These are phyloP conservation scores for Quercus tomentella DNA, from an alignment of 331 rosid genomes.

Conservation along the genomic window DNA sequence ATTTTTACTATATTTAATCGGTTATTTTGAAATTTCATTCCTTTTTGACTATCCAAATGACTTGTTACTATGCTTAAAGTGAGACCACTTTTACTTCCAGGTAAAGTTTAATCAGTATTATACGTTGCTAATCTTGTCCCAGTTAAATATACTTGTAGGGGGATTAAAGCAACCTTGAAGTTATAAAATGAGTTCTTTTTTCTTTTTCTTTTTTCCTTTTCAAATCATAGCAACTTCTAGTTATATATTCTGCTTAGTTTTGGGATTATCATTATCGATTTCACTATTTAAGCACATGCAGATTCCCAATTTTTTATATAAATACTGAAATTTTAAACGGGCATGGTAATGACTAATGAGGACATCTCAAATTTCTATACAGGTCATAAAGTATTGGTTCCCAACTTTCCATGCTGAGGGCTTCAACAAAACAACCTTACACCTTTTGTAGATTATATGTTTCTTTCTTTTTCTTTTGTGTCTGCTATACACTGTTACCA, in stretches of 20 bases:
- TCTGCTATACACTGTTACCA: background rate
- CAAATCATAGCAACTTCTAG: background rate
- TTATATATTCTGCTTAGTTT: background rate
- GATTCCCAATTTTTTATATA: background rate
- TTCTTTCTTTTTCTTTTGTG: background rate
- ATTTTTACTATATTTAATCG: background rate
- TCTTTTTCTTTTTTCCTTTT: too few species aligned
- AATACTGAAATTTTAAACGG: background rate
- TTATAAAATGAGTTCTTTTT: background rate
- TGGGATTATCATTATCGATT: background rate
- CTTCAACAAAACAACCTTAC: background rate
- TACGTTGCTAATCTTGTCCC: background rate
- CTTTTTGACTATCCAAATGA: slow-evolving; percentile 4
- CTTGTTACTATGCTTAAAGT: background rate
- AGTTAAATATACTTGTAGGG: background rate
- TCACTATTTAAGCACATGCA: background rate
- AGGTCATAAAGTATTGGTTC: background rate
- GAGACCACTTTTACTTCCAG: background rate
- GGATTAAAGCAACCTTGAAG: background rate
- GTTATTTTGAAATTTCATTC: background rate
- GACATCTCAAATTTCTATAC: background rate
- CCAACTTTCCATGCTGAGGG: background rate
- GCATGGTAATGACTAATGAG: background rate
- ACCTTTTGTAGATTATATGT: background rate
- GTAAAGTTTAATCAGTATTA: background rate